Conservation (phyloP, 176 grass and related monocot species). For the Pontederia crassipes region DNA sequence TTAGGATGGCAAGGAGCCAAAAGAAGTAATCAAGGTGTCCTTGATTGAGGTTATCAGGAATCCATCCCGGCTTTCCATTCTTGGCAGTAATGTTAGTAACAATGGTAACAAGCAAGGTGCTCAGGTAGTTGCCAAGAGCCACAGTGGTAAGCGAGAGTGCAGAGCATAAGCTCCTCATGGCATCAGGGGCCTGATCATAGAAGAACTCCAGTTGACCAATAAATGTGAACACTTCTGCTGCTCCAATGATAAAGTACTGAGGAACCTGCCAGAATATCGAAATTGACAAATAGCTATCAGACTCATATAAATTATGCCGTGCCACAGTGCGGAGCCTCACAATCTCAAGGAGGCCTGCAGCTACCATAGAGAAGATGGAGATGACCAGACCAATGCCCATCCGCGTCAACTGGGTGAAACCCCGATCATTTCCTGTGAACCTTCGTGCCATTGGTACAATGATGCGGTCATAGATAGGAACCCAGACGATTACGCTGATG, state of each 20-base stretch:
- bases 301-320: neutral
- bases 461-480: conserved; percentile 7
- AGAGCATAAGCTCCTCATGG: conserved; percentile 10
- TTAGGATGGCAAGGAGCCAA: conserved; percentile 1
- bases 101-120: neutral
- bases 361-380: conserved; percentile 12
- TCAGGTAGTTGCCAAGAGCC: conserved; percentile 9
- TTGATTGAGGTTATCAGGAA: neutral
- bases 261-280: conserved; percentile 15
- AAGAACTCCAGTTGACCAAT: conserved; percentile 15
- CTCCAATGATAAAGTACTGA: conserved; percentile 10
- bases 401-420: conserved; percentile 5
- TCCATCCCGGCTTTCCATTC: neutral
- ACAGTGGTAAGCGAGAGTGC: conserved; percentile 12
- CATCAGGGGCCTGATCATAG: conserved; percentile 16
- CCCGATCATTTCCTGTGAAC: conserved; percentile 9
- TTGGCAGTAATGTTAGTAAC: neutral
- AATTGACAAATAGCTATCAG: neutral
- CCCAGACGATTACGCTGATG: conserved; percentile 7
- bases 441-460: neutral
- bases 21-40: conserved; percentile 6
- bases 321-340: conserved; percentile 8
- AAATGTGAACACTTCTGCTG: conserved; percentile 10
- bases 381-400: conserved; percentile 11
- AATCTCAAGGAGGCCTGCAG: conserved; percentile 1